Conservation (phyloP, 768 basidiomycete genomes). For the Sporobolomyces roseus region DNA sequence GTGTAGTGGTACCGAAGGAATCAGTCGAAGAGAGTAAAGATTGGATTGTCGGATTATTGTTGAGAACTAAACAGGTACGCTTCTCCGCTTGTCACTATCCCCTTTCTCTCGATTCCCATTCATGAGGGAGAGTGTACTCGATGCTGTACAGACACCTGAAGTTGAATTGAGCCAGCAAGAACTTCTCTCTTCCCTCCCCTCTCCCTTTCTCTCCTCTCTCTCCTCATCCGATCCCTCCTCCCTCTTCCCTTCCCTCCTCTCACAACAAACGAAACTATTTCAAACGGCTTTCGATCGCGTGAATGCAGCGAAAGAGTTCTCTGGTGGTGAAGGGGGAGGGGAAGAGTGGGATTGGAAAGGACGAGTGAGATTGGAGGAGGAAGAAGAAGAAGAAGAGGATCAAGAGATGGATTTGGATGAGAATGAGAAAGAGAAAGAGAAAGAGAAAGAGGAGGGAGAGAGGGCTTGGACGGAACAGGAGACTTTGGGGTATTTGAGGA, state of each 20-base stretch:
- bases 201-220: slow-evolving; percentile 4
- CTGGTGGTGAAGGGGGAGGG: background rate
- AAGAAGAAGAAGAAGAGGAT: slow-evolving; percentile 9
- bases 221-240: background rate
- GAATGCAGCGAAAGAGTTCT: slow-evolving; percentile 15
- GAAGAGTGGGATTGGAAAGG: slow-evolving; percentile 41
- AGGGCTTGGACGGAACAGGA: slow-evolving; percentile 25
- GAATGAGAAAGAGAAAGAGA: background rate
- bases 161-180: slow-evolving; percentile 25
- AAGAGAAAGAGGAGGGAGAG: background rate
- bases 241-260: background rate
- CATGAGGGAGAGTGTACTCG: background rate
- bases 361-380: slow-evolving; percentile 29
- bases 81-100: too few species aligned
- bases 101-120: background rate
- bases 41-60: slow-evolving; percentile 37
- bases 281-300: slow-evolving; percentile 17
- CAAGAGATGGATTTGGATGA: background rate
- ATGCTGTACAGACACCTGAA: slow-evolving; percentile 18
- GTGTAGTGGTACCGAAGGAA: slow-evolving; percentile 20
- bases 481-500: background rate
- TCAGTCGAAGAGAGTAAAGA: slow-evolving; percentile 37
- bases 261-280: background rate
- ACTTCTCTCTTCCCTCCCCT: slow-evolving; percentile 19
- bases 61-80: slow-evolving; percentile 38